phyloP scores from a whole-genome alignment of 106 monocot species.

The Alisma plantagoaquatica region DNA sequence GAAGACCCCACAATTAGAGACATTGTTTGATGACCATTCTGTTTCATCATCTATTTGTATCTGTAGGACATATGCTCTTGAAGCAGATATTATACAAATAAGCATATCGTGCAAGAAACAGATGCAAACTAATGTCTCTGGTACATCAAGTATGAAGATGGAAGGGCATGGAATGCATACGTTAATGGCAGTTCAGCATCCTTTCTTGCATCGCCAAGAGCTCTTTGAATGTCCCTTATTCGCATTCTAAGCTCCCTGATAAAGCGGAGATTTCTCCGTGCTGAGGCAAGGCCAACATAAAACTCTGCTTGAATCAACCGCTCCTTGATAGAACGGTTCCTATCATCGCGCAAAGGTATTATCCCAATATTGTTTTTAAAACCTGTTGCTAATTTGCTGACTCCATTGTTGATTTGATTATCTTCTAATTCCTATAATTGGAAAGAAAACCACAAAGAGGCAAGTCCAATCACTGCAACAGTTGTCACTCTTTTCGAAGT shows the following conservation, averaged over 20 bases:
- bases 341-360: constrained; percentile 27
- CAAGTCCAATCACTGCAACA: too few species aligned
- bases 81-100: too few species aligned
- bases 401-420: constrained; percentile 11
- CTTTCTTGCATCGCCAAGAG: constrained; percentile 61
- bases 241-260: constrained; percentile 42
- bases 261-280: constrained; percentile 46
- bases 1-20: too few species aligned
- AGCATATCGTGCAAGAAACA: constrained; percentile 2
- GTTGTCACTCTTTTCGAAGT: too few species aligned
- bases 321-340: constrained; percentile 45
- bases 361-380: neutral
- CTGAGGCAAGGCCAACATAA: constrained; percentile 38
- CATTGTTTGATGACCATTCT: too few species aligned
- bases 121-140: neutral
- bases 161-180: constrained; percentile 31
- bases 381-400: constrained; percentile 3
- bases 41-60: too few species aligned
- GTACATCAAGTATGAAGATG: neutral
- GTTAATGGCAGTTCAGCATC: constrained; percentile 62
- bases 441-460: too few species aligned
- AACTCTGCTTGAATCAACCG: constrained; percentile 61
- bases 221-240: constrained; percentile 56
- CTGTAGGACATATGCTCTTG: too few species aligned
- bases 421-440: constrained; percentile 21